Base-by-base conservation (phyloP, 169 alveolate species). In the Ichthyophthirius multifiliis region DNA sequence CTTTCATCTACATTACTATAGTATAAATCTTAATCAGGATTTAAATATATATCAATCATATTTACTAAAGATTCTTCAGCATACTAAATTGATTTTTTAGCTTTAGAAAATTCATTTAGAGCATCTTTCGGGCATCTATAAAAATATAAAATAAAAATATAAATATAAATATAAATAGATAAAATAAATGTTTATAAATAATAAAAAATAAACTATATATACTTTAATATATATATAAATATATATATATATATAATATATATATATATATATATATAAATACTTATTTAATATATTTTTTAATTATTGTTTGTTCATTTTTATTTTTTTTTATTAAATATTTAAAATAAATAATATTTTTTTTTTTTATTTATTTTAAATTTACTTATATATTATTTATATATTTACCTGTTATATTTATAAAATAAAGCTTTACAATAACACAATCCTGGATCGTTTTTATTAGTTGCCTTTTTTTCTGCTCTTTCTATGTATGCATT, bases 21-120 rank as follows among this genome's bases (percentile, higher is more conserved):
- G 37, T 85, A 77, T 39, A 90, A 35, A 83, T 91, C 96, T 45
- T 83, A 75, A 79, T 91, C 93, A 15, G 97, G 96, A 65, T 93
- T 90, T 16, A 93, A 87, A 80, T 93, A 95, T 23, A 95, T 84
- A 63, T 93, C 95, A 5, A 93, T 89, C 94, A 95, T 92, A 39
- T 82, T 83, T 43, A 88, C 90, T 13, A 93, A 63, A 35, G 95
- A 90, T 32, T 94, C 93, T 41, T 86, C 88, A 1, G 96, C 96
- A 82, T 88, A 95, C 76, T 89, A 92, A 31, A 77, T 78, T 71
- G 92, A 95, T 39, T 87, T 90, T 82, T 94, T 86, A 2, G 98
- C 96, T 39, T 83, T 86, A 74, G 92, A 92, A 75, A 95, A 84
- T 76, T 93, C 95, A 48, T 82, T 87, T 43, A 95, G 82, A 12